Base-by-base conservation (phyloP, 805 yeast genomes). In the Ogataea degrootiae region DNA sequence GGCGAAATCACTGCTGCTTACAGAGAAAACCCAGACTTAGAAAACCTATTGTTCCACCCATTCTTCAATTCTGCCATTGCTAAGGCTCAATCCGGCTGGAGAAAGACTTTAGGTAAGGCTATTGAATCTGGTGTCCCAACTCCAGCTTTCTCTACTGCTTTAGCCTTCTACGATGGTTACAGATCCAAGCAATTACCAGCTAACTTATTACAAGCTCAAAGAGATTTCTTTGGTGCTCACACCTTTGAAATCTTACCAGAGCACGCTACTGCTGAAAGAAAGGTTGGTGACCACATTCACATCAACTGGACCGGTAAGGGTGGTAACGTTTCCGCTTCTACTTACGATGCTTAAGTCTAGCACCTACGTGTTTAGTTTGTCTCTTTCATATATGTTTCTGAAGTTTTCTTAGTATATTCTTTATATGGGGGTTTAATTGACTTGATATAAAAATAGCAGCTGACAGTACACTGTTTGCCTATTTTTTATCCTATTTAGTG, bases 211-310 rank as follows among this genome's bases (percentile, higher is more conserved):
- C 99, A 92, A 79, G 99, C 98, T 66, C 99, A 92, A 82, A 89
- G 99, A 82, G 99, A 92, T 73, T 92, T 90, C 88, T 92, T 92
- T 67, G 99, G 99, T 76, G 98, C 99, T 58, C 99, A 92, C 82
- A 94, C 99, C 67, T 92, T 94, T 90, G 82, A 82, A 72, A 95
- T 94, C 56, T 77, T 90, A 69, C 96, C 96, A 62, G 94, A 92
- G 72, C 70, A 62, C 62, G 96, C 89, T 62, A 77, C 80, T 67
- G 89, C 75, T 45, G 73, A 73, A 68, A 79, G 87, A 74, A 92
- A 94, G 75, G 82, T 73, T 58, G 94, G 79, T 64, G 74, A 80
- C 59, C 83, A 85, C 77, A 85, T 92, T 72, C 99, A 92, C 77
- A 79, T 94, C 68, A 92, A 92, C 94, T 92, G 99, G 99, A 92